A percentile compares a stretch with the other conserved stretches of the same genome.
Conservation (phyloP, 805 yeast species). For the Metschnikowia matae region DNA sequence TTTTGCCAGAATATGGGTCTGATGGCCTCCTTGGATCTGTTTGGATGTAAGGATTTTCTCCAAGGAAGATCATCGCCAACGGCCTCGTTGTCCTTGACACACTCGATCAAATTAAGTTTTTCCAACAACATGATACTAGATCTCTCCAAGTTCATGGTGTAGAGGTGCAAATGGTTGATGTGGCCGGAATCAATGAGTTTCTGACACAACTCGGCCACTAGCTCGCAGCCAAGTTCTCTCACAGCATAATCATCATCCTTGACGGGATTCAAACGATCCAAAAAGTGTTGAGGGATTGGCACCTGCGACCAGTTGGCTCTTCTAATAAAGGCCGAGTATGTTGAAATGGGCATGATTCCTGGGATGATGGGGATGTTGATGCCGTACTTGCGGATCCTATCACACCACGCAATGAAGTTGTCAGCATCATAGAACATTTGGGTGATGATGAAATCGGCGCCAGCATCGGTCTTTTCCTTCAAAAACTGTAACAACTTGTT, state of each 20-base stretch:
- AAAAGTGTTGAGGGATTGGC: conserved; percentile 68
- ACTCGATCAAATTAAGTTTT: conserved; percentile 54
- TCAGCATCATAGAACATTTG: conserved; percentile 97
- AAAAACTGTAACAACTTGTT: conserved; percentile 52
- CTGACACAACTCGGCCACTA: conserved; percentile 80
- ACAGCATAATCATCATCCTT: conserved; percentile 89
- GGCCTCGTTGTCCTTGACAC: conserved; percentile 34
- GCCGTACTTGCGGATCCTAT: conserved; percentile 62
- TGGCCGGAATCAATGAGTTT: conserved; percentile 64
- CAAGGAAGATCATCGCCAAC: conserved; percentile 63
- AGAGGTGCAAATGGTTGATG: conserved; percentile 86
- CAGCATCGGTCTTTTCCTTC: conserved; percentile 88
- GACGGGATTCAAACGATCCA: conserved; percentile 67
- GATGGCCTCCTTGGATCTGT: conserved; percentile 73
- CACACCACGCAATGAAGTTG: conserved; percentile 78
- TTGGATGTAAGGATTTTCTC: conserved; percentile 84
- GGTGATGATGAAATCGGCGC: conserved; percentile 90
- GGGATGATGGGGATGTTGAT: conserved; percentile 87
- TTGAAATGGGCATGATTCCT: conserved; percentile 98
- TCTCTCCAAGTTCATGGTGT: conserved; percentile 95
- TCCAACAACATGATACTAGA: conserved; percentile 87
- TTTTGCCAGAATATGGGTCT: conserved; percentile 97
- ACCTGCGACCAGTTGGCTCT: conserved; percentile 94
- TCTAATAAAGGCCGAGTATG: conserved; percentile 87
- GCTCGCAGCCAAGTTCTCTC: conserved; percentile 77